A percentile compares a stretch with the other conserved stretches of the same genome.
Conservation (phyloP, 1,284 basidiomycete genomes). For the Abortiporus biennis region DNA sequence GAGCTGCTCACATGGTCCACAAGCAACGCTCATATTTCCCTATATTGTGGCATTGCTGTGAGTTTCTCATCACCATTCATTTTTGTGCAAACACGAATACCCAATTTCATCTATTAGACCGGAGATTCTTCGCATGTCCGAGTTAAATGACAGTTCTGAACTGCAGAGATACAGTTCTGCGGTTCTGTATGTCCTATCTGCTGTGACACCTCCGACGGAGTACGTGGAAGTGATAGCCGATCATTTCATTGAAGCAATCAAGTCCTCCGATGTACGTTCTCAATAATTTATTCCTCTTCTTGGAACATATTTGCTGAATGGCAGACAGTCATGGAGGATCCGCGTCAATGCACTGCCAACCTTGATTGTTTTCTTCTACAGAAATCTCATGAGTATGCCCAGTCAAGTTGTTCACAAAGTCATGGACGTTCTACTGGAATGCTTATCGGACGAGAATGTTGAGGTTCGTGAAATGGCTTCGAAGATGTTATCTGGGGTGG, state of each 20-base stretch:
- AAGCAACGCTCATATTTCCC: constrained; percentile 65
- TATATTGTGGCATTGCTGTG: constrained; percentile 75
- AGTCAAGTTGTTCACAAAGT: constrained; percentile 60
- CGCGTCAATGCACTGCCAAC: constrained; percentile 70
- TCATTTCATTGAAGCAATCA: constrained; percentile 60
- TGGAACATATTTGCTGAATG: constrained; percentile 4
- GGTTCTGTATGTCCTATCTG: constrained; percentile 71
- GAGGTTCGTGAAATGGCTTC: constrained; percentile 95
- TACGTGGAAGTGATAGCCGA: constrained; percentile 56
- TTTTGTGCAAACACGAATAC: background rate
- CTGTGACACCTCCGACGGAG: constrained; percentile 56
- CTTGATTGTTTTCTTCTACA: constrained; percentile 79
- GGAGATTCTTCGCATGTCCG: constrained; percentile 75
- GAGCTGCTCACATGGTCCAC: constrained; percentile 63
- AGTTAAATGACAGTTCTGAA: constrained; percentile 73
- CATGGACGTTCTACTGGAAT: constrained; percentile 78
- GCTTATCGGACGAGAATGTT: constrained; percentile 86
- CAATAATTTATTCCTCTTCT: constrained; percentile 8
- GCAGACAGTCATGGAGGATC: constrained; percentile 68
- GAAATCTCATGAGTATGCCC: constrained; percentile 76
- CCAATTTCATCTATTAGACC: constrained; percentile 37
- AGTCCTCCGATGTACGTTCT: constrained; percentile 54
- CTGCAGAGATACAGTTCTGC: constrained; percentile 67
- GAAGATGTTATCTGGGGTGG: constrained; percentile 82
- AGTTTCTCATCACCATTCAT: too few relatives aligned